Base-by-base conservation (phyloP, 805 yeast species). In the Pichia eremophila region DNA sequence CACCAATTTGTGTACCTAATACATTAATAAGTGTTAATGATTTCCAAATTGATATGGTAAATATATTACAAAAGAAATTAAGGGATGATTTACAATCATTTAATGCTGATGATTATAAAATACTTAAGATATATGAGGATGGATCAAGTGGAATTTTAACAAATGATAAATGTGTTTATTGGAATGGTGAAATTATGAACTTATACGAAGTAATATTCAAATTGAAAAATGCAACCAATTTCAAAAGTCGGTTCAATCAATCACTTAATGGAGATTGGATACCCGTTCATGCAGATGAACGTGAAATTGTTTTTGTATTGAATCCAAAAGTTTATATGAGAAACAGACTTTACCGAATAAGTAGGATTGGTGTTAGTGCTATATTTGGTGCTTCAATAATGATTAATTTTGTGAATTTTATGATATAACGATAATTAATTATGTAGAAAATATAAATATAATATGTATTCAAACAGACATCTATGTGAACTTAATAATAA, bases 221-320 rank as follows among this genome's bases (percentile, higher is more conserved):
- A 12, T 58, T 78, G 8, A 68, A 71, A 34, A 68, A 70, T 12
- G 64, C 73, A 40, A 67, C 63, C 25, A 44, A 52, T 15, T 65
- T 67, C 29, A 58, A 69, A 42, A 63, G 64, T 18, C 49, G 56
- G 8, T 62, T 80, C 9, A 68, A 66, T 43, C 68, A 62, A 49
- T 63, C 79, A 40, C 75, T 77, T 46, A 62, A 59, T 25, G 58
- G 61, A 22, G 69, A 69, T 12, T 82, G 83, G 84, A 68, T 63
- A 47, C 66, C 81, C n/a, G 64, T 78, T 34, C 85, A 80, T 5
- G 72, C 77, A 28, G 74, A 76, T 32, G 63, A 62, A 5, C 60
- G 62, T 4, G 61, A 64, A 40, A 54, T 76, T 25, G 66, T 75
- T 12, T 73, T 75, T 51, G 69, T 67, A 41, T 64, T 76, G 40